A percentile compares a stretch with the other conserved stretches of the same genome.
phyloP scores from a whole-genome alignment of 495 filamentous ascomycete species.

The Penicillium riverlandense region DNA sequence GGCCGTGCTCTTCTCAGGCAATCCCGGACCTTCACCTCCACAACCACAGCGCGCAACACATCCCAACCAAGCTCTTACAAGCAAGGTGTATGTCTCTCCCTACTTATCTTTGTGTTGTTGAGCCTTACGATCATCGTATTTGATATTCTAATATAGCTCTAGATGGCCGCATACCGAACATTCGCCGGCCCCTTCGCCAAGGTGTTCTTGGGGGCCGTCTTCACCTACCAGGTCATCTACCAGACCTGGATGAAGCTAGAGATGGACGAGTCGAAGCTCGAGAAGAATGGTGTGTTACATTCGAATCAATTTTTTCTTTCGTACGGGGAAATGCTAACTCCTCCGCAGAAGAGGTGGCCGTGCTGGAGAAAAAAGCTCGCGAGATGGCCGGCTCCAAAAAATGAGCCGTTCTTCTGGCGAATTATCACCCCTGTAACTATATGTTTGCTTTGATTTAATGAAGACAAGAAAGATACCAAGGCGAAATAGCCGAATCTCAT shows the following conservation, averaged over 20 bases:
- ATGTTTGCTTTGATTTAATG: background rate
- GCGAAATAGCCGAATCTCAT: too few relatives aligned
- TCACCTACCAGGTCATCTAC: constrained; percentile 83
- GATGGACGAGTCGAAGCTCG: constrained; percentile 58
- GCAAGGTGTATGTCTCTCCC: constrained; percentile 11
- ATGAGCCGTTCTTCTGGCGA: constrained; percentile 3
- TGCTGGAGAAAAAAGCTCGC: constrained; percentile 34
- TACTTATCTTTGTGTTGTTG: background rate
- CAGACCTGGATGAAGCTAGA: constrained; percentile 87
- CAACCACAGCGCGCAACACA: constrained; percentile 4
- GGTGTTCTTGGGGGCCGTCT: constrained; percentile 75
- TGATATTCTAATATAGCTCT: background rate
- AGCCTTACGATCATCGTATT: too few relatives aligned
- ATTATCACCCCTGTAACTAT: background rate
- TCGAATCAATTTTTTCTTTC: background rate
- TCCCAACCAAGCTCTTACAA: constrained; percentile 11
- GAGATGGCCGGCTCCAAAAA: constrained; percentile 29
- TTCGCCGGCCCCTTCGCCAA: constrained; percentile 78
- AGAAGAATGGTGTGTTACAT: constrained; percentile 44
- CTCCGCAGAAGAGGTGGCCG: constrained; percentile 31
- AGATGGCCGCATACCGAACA: constrained; percentile 71
- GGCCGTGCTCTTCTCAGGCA: background rate
- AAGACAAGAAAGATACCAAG: too few relatives aligned
- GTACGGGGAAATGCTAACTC: background rate
- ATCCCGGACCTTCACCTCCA: constrained; percentile 6